phyloP scores from a whole-genome alignment of 768 basidiomycete species.

The Termitomyces heimii region DNA sequence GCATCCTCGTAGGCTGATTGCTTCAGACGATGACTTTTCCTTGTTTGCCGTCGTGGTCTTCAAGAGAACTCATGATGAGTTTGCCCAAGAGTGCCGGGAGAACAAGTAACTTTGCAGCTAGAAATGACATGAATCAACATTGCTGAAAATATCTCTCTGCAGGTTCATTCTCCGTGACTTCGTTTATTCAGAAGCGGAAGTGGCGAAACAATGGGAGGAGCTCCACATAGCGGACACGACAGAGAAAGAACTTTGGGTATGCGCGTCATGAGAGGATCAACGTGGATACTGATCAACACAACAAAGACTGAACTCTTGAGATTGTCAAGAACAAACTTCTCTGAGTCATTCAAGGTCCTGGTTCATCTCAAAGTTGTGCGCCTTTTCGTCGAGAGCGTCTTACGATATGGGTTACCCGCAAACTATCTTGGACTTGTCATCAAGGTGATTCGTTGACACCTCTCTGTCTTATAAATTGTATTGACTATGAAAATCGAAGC shows the following conservation, averaged over 20 bases:
- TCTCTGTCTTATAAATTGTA: not conserved
- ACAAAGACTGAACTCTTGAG: slow-evolving; percentile 86
- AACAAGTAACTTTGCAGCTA: slow-evolving; percentile 61
- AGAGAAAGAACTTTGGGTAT: slow-evolving; percentile 96
- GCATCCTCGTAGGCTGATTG: slow-evolving; percentile 47
- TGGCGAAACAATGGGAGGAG: slow-evolving; percentile 78
- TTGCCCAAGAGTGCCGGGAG: slow-evolving; percentile 90
- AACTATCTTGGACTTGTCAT: slow-evolving; percentile 79
- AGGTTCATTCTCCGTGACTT: slow-evolving; percentile 97
- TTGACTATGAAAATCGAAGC: slow-evolving; percentile 35
- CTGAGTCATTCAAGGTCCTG: slow-evolving; percentile 90
- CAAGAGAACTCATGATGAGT: slow-evolving; percentile 87
- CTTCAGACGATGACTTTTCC: slow-evolving; percentile 84
- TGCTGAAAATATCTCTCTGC: not conserved
- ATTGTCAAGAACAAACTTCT: slow-evolving; percentile 91
- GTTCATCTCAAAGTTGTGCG: slow-evolving; percentile 91
- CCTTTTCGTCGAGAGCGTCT: slow-evolving; percentile 90
- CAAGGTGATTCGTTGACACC: slow-evolving; percentile 47
- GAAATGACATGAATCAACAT: not conserved
- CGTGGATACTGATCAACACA: not conserved
- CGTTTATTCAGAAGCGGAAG: slow-evolving; percentile 75
- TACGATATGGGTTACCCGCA: slow-evolving; percentile 92
- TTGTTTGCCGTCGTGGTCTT: slow-evolving; percentile 87
- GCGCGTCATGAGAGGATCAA: slow-evolving; percentile 14
- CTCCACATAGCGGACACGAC: slow-evolving; percentile 73